Evolutionary conservation across 2,329 filamentous ascomycete species (phyloP).

Genomic region (Aspergillus ruber): DNA sequence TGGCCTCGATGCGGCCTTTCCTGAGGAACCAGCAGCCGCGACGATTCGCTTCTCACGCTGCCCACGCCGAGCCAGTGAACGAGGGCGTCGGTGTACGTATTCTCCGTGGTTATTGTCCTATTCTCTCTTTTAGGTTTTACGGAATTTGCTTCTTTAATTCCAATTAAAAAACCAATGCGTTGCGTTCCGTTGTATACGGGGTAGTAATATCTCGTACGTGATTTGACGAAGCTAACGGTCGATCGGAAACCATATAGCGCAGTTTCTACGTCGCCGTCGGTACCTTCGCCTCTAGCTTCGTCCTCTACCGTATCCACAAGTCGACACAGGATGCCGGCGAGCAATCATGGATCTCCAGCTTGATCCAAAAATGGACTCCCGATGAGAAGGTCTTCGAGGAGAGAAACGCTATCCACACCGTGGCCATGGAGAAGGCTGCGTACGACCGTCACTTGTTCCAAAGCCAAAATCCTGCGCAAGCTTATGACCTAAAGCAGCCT

Average conservation of each 20-base stretch:
- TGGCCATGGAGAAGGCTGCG: slow-evolving; percentile 57
- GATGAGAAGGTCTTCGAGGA: slow-evolving; percentile 49
- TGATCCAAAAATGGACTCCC: slow-evolving; percentile 52
- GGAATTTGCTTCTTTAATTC: too few species aligned
- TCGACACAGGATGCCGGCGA: slow-evolving; percentile 32
- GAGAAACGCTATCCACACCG: slow-evolving; percentile 55
- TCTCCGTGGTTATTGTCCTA: slow-evolving; percentile 7
- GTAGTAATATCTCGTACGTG: background rate
- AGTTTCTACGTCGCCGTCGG: slow-evolving; percentile 44
- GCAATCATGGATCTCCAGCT: slow-evolving; percentile 34
- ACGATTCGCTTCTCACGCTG: slow-evolving; percentile 39
- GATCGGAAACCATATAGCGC: slow-evolving; percentile 27
- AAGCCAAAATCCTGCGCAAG: slow-evolving; percentile 34
- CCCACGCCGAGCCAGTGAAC: slow-evolving; percentile 38
- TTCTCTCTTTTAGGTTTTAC: background rate
- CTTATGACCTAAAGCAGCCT: slow-evolving; percentile 53
- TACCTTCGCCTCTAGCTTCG: slow-evolving; percentile 35
- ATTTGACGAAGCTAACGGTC: slow-evolving; percentile 12
- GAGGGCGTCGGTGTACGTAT: slow-evolving; percentile 42
- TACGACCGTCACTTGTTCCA: slow-evolving; percentile 57
- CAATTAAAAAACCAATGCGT: too few species aligned
- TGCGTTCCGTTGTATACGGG: too few species aligned
- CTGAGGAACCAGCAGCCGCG: slow-evolving; percentile 38
- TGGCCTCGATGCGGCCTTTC: slow-evolving; percentile 29
- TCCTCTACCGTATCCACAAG: slow-evolving; percentile 37